Conservation (phyloP, 2,329 filamentous ascomycete genomes). For the Diaporthe sp. region DNA sequence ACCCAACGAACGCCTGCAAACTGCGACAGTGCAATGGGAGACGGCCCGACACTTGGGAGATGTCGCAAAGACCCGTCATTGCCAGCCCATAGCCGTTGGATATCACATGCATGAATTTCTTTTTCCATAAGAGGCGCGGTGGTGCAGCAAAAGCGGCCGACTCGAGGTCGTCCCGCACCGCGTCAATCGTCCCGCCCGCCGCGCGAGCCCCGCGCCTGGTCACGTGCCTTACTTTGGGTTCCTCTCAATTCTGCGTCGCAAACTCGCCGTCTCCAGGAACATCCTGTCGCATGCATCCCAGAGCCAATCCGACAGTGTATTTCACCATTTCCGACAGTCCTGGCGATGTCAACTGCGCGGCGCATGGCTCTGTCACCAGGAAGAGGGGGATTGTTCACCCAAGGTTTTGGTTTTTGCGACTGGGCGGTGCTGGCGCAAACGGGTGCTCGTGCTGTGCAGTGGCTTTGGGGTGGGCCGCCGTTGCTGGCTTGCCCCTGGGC, state of each 20-base stretch:
- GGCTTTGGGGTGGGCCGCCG: constrained; percentile 26
- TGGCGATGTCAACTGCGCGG: not conserved
- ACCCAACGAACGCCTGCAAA: constrained; percentile 22
- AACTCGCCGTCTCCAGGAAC: not conserved
- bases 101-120: not conserved
- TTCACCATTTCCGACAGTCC: not conserved
- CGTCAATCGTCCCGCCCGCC: not conserved
- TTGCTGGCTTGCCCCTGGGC: constrained; percentile 29
- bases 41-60: not conserved
- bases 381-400: constrained; percentile 32
- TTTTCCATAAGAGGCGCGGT: not conserved
- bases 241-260: constrained; percentile 31
- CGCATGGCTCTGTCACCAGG: constrained; percentile 26
- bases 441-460: constrained; percentile 21
- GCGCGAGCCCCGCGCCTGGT: constrained; percentile 35
- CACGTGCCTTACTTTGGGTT: constrained; percentile 21
- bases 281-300: constrained; percentile 28
- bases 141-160: not conserved
- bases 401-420: constrained; percentile 27
- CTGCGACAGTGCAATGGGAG: not conserved
- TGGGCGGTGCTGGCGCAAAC: constrained; percentile 32
- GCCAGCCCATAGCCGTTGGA: not conserved
- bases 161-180: constrained; percentile 11
- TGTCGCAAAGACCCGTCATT: not conserved
- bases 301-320: not conserved